Evolutionary conservation across 441 rosid species (phyloP).

Genomic region (Isatis lusitanica): DNA sequence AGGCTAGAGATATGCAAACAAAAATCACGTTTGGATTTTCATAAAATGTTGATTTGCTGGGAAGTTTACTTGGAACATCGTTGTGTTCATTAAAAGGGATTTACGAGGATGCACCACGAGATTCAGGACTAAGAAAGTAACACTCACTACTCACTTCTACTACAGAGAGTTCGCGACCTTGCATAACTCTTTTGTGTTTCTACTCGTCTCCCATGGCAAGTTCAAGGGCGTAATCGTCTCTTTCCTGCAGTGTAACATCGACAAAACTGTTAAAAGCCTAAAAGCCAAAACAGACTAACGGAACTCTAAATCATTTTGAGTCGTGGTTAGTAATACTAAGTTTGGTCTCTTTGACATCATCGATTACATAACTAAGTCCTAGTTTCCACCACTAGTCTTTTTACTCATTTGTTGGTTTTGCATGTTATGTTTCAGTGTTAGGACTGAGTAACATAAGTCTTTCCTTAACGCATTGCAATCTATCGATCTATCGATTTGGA

Average conservation of each 20-base stretch:
- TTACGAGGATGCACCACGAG: slow-evolving; percentile 14
- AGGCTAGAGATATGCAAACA: slow-evolving; percentile 14
- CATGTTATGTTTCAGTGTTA: not conserved
- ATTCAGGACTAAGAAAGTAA: slow-evolving; percentile 18
- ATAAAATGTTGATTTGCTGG: not conserved
- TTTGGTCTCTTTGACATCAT: not conserved
- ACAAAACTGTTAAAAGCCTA: slow-evolving; percentile 7
- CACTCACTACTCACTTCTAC: slow-evolving; percentile 20
- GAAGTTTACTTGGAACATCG: slow-evolving; percentile 4
- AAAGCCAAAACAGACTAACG: not conserved
- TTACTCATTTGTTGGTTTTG: not conserved
- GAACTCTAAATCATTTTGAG: slow-evolving; percentile 9
- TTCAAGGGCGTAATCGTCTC: slow-evolving; percentile 94
- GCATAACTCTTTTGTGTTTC: not conserved
- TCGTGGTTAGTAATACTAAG: not conserved
- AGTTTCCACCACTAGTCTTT: not conserved
- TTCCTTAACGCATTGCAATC: not conserved
- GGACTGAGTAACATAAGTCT: not conserved
- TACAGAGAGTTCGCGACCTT: not conserved
- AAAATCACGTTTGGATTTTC: not conserved
- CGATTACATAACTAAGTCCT: not conserved
- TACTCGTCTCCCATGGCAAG: slow-evolving; percentile 87
- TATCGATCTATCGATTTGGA: not conserved
- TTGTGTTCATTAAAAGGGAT: slow-evolving; percentile 2
- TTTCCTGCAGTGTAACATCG: slow-evolving; percentile 58